Evolutionary conservation across 352 stramenopile genomes (phyloP).

Genomic region (Phytophthora pinifolia): DNA sequence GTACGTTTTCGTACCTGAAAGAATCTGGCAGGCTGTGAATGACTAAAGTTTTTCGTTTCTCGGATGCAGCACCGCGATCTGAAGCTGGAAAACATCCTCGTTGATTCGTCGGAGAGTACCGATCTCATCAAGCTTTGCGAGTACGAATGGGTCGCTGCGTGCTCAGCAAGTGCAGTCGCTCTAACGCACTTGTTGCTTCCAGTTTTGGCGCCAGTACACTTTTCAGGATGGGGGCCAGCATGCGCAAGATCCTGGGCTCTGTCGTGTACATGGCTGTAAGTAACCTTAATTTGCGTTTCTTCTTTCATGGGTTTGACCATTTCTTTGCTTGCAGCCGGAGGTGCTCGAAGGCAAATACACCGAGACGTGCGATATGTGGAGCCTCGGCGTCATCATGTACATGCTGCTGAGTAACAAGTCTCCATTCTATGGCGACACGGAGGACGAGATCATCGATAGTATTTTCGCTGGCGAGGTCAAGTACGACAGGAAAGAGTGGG

Average conservation of each 20-base stretch:
- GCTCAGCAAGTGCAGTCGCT: conserved; percentile 35
- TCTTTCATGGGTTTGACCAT: no score
- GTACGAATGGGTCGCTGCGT: conserved; percentile 29
- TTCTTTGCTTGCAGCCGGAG: conserved; percentile 39
- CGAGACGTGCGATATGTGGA: conserved; percentile 80
- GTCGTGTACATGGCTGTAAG: conserved; percentile 85
- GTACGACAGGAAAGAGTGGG: conserved; percentile 57
- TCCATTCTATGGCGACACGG: conserved; percentile 64
- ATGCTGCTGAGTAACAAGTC: conserved; percentile 82
- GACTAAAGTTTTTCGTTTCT: background rate
- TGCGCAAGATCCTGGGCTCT: conserved; percentile 77
- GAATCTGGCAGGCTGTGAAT: background rate
- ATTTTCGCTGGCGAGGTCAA: conserved; percentile 68
- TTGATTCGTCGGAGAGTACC: conserved; percentile 51
- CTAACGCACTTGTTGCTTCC: conserved; percentile 42
- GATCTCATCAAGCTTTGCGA: conserved; percentile 81
- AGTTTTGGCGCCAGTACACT: conserved; percentile 82
- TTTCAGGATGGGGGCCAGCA: conserved; percentile 74
- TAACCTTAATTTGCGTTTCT: background rate
- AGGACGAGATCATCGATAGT: conserved; percentile 74
- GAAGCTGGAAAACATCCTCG: conserved; percentile 84
- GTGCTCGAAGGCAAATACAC: conserved; percentile 75
- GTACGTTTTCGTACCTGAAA: conserved; percentile 30
- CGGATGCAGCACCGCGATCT: conserved; percentile 64
- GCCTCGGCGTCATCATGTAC: conserved; percentile 84